Percentiles rank a stretch among this genome's conserved stretches.
These are phyloP conservation scores for Chrysopogon serrulatus DNA, from an alignment of 176 grass and related monocot species.

Conservation along the genomic window DNA sequence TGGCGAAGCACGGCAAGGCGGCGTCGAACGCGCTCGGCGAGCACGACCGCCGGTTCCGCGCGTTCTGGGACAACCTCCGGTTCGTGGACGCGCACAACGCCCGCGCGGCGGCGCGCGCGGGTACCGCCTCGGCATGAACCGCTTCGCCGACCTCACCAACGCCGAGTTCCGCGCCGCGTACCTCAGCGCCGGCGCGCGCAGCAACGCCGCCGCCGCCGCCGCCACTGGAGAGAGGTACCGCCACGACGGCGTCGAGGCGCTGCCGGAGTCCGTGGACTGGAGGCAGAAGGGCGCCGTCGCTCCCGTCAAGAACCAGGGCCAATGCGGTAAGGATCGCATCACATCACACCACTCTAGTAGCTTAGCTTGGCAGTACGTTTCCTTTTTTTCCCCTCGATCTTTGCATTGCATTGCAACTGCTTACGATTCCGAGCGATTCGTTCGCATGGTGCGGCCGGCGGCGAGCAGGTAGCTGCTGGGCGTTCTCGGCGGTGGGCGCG, in stretches of 20 bases:
- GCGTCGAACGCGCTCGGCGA: conserved; percentile 40
- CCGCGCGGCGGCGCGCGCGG: conserved; percentile 18
- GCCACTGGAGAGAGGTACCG: conserved; percentile 2
- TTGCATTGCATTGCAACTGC: no score
- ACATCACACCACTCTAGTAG: background rate
- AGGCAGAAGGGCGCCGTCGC: conserved; percentile 64
- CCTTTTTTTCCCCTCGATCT: background rate
- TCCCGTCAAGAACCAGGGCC: conserved; percentile 73
- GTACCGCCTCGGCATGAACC: conserved; percentile 57
- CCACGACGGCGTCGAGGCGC: conserved; percentile 10
- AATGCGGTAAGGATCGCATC: conserved; percentile 44
- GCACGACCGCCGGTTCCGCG: conserved; percentile 45
- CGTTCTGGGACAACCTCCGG: conserved; percentile 73
- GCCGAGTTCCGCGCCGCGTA: conserved; percentile 47
- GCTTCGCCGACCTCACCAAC: conserved; percentile 71
- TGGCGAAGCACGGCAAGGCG: conserved; percentile 18
- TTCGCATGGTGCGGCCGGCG: background rate
- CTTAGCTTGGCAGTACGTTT: background rate
- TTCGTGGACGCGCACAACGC: conserved; percentile 86
- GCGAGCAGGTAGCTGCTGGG: conserved; percentile 42
- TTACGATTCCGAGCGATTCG: background rate
- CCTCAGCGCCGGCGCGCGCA: conserved; percentile 13
- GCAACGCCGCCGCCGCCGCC: background rate
- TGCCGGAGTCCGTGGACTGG: conserved; percentile 68
- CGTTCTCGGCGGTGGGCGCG: conserved; percentile 47